Percentiles rank a stretch among this genome's conserved stretches.
These are phyloP conservation scores for Gillenia trifoliata DNA, from an alignment of 306 rosid genomes.

Conservation along the genomic window DNA sequence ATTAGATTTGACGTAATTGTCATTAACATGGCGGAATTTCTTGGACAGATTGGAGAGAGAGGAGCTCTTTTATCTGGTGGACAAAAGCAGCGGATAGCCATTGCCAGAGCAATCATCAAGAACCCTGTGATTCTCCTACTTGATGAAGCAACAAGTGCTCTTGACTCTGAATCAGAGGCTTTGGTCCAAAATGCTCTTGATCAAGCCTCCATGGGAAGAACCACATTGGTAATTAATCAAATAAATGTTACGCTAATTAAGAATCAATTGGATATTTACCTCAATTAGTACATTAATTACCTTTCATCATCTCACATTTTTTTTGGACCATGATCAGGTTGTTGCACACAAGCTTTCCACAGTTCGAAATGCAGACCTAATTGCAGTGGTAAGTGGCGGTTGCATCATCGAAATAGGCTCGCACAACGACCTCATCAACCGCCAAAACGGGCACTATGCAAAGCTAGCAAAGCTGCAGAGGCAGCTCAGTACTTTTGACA, in stretches of 20 bases:
- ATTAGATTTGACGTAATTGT: background rate
- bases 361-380: slow-evolving; percentile 78
- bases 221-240: slow-evolving; percentile 58
- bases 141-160: slow-evolving; percentile 99
- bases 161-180: slow-evolving; percentile 87
- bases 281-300: background rate
- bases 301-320: background rate
- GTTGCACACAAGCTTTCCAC: slow-evolving; percentile 96
- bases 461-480: slow-evolving; percentile 72
- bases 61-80: slow-evolving; percentile 94
- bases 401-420: slow-evolving; percentile 68
- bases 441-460: slow-evolving; percentile 65
- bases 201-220: slow-evolving; percentile 94
- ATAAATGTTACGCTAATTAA: background rate
- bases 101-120: slow-evolving; percentile 89
- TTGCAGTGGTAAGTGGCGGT: slow-evolving; percentile 71
- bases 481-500: slow-evolving; percentile 52
- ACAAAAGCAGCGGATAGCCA: slow-evolving; percentile 88
- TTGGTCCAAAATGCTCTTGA: slow-evolving; percentile 92
- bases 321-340: slow-evolving; percentile 48
- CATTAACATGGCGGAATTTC: slow-evolving; percentile 7
- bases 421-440: slow-evolving; percentile 64
- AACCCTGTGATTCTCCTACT: slow-evolving; percentile 85
- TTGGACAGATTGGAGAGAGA: slow-evolving; percentile 73
- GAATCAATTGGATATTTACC: background rate